Conservation (phyloP, 2,329 filamentous ascomycete genomes). For the Phyllosticta citriasiana region DNA sequence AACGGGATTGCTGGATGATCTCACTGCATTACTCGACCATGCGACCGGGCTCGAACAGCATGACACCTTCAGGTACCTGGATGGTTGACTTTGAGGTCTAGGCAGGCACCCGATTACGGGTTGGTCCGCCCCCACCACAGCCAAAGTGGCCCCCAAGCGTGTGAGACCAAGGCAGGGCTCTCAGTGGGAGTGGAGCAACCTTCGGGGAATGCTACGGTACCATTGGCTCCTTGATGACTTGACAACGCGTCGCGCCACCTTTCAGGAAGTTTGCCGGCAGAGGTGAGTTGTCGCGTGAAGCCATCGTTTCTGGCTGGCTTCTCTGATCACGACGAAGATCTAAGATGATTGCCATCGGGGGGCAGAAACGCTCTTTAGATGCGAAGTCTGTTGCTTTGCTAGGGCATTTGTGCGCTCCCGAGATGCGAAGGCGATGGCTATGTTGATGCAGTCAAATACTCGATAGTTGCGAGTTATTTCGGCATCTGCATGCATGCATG, state of each 20-base stretch:
- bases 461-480: not conserved
- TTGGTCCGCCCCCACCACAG: not conserved
- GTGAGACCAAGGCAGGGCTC: not conserved
- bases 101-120: not conserved
- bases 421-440: too few relatives aligned
- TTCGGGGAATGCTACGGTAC: not conserved
- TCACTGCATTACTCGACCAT: not conserved
- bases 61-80: not conserved
- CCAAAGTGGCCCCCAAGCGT: not conserved
- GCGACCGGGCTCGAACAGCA: not conserved
- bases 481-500: not conserved
- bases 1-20: not conserved
- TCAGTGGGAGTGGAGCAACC: not conserved
- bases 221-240: not conserved
- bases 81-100: not conserved
- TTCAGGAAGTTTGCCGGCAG: not conserved
- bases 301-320: too few relatives aligned
- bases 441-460: not conserved
- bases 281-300: too few relatives aligned
- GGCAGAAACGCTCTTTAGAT: too few relatives aligned
- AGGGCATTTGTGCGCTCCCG: too few relatives aligned
- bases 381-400: not conserved
- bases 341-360: too few relatives aligned
- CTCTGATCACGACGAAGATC: too few relatives aligned
- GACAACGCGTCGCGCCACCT: not conserved